Conservation (phyloP, 306 rosid genomes). For the Quercus agrifolia region DNA sequence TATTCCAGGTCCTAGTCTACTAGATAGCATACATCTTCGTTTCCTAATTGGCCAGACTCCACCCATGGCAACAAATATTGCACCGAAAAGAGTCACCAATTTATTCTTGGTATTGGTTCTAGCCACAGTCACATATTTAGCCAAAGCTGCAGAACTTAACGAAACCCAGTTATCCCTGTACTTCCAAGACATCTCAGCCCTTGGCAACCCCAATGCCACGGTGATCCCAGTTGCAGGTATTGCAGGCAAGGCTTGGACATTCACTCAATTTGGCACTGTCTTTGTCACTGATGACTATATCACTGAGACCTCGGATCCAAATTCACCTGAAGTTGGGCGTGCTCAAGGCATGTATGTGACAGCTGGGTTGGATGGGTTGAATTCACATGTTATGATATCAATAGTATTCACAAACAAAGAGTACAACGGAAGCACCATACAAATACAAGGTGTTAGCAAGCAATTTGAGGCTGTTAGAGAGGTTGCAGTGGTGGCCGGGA, state of each 20-base stretch:
- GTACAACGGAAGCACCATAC: slow-evolving; percentile 16
- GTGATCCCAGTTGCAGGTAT: slow-evolving; percentile 17
- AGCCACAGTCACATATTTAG: not conserved
- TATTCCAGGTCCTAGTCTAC: no score
- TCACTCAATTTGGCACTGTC: slow-evolving; percentile 18
- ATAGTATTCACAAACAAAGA: slow-evolving; percentile 25
- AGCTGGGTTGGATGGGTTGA: slow-evolving; percentile 10
- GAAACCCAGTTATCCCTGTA: slow-evolving; percentile 20
- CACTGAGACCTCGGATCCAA: slow-evolving; percentile 7
- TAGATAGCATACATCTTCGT: no score
- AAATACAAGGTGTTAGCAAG: slow-evolving; percentile 20
- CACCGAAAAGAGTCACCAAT: not conserved
- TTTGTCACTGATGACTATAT: slow-evolving; percentile 14
- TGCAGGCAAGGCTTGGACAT: slow-evolving; percentile 14
- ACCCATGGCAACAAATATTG: not conserved
- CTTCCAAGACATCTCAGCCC: slow-evolving; percentile 1
- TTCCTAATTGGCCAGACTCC: no score
- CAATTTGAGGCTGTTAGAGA: slow-evolving; percentile 3
- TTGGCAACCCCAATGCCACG: slow-evolving; percentile 8
- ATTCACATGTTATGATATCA: slow-evolving; percentile 2
- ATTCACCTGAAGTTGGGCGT: slow-evolving; percentile 9
- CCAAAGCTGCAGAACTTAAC: not conserved
- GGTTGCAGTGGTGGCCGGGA: not conserved
- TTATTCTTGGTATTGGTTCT: not conserved
- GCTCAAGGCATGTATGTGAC: slow-evolving; percentile 21